phyloP scores from a whole-genome alignment of 2,329 filamentous ascomycete species.

The Venturia pyrina region DNA sequence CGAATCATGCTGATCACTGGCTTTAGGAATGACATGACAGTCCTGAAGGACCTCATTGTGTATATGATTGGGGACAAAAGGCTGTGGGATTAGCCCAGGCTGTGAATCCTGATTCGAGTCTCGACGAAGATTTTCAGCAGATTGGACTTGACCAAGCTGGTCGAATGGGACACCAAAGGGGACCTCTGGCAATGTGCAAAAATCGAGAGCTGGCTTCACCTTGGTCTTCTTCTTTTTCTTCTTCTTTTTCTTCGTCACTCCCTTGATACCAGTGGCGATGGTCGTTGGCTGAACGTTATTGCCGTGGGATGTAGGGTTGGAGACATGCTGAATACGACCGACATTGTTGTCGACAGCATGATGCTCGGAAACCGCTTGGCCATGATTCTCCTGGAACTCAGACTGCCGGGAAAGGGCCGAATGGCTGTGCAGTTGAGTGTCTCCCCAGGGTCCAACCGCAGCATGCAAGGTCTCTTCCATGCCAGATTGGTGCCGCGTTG shows the following conservation, averaged over 20 bases:
- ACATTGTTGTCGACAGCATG: not conserved
- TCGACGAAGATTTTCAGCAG: not conserved
- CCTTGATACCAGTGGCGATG: not conserved
- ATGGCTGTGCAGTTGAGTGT: not conserved
- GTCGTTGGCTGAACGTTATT: not conserved
- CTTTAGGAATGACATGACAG: not conserved
- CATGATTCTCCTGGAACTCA: not conserved
- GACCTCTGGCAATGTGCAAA: not conserved
- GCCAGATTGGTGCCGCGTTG: not conserved
- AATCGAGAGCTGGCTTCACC: not conserved
- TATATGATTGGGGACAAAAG: not conserved
- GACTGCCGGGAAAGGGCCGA: not conserved
- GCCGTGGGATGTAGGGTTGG: not conserved
- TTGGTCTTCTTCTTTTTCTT: not conserved
- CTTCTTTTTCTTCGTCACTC: not conserved
- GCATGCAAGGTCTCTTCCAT: not conserved
- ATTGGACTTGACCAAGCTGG: not conserved
- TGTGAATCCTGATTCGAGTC: not conserved
- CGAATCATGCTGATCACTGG: not conserved
- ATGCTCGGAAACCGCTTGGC: not conserved
- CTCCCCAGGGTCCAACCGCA: not conserved
- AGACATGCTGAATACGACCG: not conserved
- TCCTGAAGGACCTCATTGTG: no score
- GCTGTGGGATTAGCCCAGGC: not conserved
- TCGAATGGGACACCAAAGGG: not conserved